These are phyloP conservation scores for Tagetes erecta DNA, from an alignment of 129 eudicot genomes.

Conservation along the genomic window DNA sequence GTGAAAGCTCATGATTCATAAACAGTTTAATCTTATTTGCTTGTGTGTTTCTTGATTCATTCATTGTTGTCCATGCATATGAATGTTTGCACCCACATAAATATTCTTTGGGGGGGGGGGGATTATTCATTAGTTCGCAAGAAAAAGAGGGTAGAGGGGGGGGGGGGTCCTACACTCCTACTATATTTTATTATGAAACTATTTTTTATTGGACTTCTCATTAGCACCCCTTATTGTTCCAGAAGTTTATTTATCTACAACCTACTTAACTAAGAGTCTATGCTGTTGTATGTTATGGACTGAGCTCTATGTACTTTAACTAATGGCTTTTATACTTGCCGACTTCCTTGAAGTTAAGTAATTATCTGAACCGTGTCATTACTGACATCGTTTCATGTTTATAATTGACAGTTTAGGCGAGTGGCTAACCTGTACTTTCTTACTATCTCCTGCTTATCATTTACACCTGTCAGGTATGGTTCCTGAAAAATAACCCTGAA, in stretches of 20 bases:
- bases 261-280: background rate
- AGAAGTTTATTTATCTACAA: background rate
- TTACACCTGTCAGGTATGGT: constrained; percentile 91
- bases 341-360: constrained; percentile 4
- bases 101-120: background rate
- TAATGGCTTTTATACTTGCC: background rate
- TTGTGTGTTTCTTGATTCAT: background rate
- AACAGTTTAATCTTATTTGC: background rate
- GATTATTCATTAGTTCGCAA: background rate
- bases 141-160: background rate
- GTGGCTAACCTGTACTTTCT: constrained; percentile 97
- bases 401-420: constrained; percentile 89
- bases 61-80: constrained; percentile 10
- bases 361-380: constrained; percentile 20
- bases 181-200: background rate
- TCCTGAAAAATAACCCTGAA: constrained; percentile 18
- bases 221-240: constrained; percentile 1
- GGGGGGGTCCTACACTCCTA: background rate
- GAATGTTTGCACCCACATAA: background rate
- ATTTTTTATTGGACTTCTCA: background rate
- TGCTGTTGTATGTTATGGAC: constrained; percentile 13
- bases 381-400: constrained; percentile 33
- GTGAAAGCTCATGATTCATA: constrained; percentile 9
- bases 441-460: constrained; percentile 85
- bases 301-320: background rate